These are phyloP conservation scores for Magnaporthales sp. DNA, from an alignment of 2,329 filamentous ascomycete species.

Conservation along the genomic window DNA sequence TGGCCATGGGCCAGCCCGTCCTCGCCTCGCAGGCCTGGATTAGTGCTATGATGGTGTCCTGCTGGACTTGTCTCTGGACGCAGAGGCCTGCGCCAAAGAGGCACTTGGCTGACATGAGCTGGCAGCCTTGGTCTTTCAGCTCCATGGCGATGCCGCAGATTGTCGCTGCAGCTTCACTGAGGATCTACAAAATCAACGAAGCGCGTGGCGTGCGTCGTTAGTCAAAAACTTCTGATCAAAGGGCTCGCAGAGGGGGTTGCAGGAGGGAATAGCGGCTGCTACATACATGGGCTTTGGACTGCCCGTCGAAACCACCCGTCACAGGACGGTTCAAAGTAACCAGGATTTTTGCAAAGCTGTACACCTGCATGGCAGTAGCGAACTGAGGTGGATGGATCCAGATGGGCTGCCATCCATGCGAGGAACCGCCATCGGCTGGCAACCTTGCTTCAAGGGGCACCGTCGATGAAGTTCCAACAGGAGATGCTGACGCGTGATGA, in stretches of 20 bases:
- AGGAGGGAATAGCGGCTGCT: neutral
- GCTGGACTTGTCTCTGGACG: conserved; percentile 25
- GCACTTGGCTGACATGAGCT: conserved; percentile 33
- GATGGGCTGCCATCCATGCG: conserved; percentile 29
- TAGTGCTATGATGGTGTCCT: conserved; percentile 25
- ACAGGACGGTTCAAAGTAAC: conserved; percentile 43
- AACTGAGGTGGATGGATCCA: conserved; percentile 42
- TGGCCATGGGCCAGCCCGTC: conserved; percentile 24
- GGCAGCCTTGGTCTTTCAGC: conserved; percentile 28
- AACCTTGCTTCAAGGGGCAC: neutral
- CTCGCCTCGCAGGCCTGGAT: conserved; percentile 26
- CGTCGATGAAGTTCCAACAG: neutral
- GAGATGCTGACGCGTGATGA: neutral
- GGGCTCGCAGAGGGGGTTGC: neutral
- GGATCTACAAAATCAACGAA: conserved; percentile 17
- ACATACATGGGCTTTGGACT: conserved; percentile 19
- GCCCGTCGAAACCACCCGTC: conserved; percentile 37
- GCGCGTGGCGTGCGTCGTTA: neutral
- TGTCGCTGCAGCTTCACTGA: conserved; percentile 35
- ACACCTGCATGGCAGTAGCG: conserved; percentile 39
- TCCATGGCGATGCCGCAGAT: conserved; percentile 42
- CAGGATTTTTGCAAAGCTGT: conserved; percentile 42
- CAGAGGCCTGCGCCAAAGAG: conserved; percentile 33
- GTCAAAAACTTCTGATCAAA: neutral
- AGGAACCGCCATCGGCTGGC: neutral